Evolutionary conservation across 1,284 basidiomycete species (phyloP).

Genomic region (Pterulicium gracile): DNA sequence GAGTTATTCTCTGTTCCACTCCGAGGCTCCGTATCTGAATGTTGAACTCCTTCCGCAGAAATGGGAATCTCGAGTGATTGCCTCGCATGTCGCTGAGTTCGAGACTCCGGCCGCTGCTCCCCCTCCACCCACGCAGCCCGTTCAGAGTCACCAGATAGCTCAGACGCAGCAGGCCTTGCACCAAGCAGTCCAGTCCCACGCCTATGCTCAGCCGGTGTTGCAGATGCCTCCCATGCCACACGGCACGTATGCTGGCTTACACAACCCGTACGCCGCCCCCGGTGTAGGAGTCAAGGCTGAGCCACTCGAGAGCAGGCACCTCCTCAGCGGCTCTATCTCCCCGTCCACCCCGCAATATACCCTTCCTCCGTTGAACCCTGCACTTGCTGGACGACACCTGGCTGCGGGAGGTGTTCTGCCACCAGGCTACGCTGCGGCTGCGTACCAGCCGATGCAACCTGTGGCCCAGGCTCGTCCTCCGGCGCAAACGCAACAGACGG

Average conservation of each 20-base stretch:
- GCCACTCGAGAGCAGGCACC: constrained; percentile 39
- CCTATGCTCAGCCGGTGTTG: constrained; percentile 35
- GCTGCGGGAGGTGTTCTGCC: constrained; percentile 31
- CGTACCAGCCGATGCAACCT: constrained; percentile 12
- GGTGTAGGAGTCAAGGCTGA: constrained; percentile 45
- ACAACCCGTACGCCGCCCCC: constrained; percentile 27
- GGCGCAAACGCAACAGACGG: constrained; percentile 17
- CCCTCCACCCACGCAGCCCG: constrained; percentile 27
- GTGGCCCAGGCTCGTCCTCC: constrained; percentile 10
- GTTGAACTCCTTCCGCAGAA: constrained; percentile 38
- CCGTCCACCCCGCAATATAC: constrained; percentile 33
- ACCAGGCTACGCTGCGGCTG: constrained; percentile 12
- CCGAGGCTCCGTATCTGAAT: constrained; percentile 7
- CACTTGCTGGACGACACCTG: constrained; percentile 26
- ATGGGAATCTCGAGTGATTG: constrained; percentile 91
- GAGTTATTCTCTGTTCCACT: constrained; percentile 26
- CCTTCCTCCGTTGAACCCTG: constrained; percentile 54
- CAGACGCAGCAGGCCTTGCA: constrained; percentile 35
- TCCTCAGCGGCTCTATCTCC: constrained; percentile 32
- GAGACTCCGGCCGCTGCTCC: constrained; percentile 42
- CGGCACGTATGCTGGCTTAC: constrained; percentile 24
- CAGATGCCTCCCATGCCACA: constrained; percentile 28
- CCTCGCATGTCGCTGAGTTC: constrained; percentile 91
- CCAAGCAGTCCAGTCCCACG: constrained; percentile 38
- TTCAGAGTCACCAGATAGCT: constrained; percentile 11